Conservation (phyloP, 164 flowering plant species). For the Warburgia ugandensis region DNA sequence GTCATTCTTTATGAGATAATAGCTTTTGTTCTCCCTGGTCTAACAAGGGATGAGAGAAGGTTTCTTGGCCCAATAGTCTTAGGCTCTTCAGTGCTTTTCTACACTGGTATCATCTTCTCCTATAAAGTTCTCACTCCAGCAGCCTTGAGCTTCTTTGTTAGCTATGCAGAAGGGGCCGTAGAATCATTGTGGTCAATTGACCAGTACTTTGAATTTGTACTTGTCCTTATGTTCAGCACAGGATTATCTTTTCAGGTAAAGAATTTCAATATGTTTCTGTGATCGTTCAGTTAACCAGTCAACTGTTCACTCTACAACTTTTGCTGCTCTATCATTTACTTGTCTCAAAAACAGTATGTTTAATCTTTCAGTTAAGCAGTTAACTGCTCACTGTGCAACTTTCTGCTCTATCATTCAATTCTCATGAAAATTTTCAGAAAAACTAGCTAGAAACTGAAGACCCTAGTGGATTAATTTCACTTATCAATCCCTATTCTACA, state of each 20-base stretch:
- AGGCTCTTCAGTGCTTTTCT: slow-evolving; percentile 93
- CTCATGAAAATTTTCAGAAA: too few species aligned
- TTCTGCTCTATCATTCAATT: too few species aligned
- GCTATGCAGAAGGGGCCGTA: slow-evolving; percentile 92
- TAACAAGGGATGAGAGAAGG: slow-evolving; percentile 75
- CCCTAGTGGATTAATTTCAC: too few species aligned
- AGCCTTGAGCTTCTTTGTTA: slow-evolving; percentile 89
- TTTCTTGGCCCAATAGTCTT: slow-evolving; percentile 90
- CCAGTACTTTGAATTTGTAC: slow-evolving; percentile 95
- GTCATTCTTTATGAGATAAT: slow-evolving; percentile 91
- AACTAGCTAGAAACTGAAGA: too few species aligned
- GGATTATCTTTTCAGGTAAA: slow-evolving; percentile 95
- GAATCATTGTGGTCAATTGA: slow-evolving; percentile 98
- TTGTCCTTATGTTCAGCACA: slow-evolving; percentile 94
- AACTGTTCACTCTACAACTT: not conserved
- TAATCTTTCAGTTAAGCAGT: too few species aligned
- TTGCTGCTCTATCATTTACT: not conserved
- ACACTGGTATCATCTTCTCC: slow-evolving; percentile 80
- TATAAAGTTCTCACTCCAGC: slow-evolving; percentile 88
- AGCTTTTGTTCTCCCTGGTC: slow-evolving; percentile 93
- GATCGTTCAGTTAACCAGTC: too few species aligned
- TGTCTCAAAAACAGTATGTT: too few species aligned
- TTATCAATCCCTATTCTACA: too few species aligned
- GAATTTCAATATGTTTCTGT: not conserved
- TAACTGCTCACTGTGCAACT: too few species aligned